Percentiles rank a stretch among this genome's conserved stretches.
phyloP scores from a whole-genome alignment of 495 filamentous ascomycete genomes.

The Paragyromitra xinjiangensis region DNA sequence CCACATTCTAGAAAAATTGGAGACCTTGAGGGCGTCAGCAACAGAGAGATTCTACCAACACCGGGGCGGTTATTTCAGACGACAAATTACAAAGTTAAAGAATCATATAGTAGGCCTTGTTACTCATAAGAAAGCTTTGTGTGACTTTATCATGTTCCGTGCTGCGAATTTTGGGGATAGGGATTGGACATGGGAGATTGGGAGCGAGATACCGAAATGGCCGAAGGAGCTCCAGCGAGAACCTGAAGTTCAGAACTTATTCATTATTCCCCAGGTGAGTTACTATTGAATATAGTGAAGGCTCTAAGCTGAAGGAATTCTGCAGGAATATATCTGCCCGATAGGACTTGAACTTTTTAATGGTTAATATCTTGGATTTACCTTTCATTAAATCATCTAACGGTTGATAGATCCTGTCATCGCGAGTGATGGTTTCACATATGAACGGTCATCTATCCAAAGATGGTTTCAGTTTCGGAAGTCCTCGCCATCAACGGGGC shows the following conservation, averaged over 20 bases:
- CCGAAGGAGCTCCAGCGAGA: conserved; percentile 7
- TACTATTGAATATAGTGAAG: too few species aligned
- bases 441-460: conserved; percentile 47
- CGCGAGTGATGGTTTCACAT: conserved; percentile 54
- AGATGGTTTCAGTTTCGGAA: conserved; percentile 56
- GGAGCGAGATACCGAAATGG: conserved; percentile 49
- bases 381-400: not conserved
- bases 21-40: conserved; percentile 1
- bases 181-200: conserved; percentile 55
- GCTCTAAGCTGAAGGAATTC: conserved; percentile 23
- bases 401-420: conserved; percentile 56
- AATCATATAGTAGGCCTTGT: conserved; percentile 40
- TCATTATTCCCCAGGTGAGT: conserved; percentile 20
- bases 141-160: conserved; percentile 55
- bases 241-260: not conserved
- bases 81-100: conserved; percentile 44
- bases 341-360: conserved; percentile 52
- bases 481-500: conserved; percentile 56
- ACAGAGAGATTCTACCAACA: not conserved
- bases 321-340: conserved; percentile 51
- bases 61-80: conserved; percentile 13
- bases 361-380: not conserved
- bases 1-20: conserved; percentile 18
- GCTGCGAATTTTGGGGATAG: conserved; percentile 22
- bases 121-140: conserved; percentile 48